These are phyloP conservation scores for Colletotrichum sp. DNA, from an alignment of 2,329 filamentous ascomycete genomes.

Conservation along the genomic window DNA sequence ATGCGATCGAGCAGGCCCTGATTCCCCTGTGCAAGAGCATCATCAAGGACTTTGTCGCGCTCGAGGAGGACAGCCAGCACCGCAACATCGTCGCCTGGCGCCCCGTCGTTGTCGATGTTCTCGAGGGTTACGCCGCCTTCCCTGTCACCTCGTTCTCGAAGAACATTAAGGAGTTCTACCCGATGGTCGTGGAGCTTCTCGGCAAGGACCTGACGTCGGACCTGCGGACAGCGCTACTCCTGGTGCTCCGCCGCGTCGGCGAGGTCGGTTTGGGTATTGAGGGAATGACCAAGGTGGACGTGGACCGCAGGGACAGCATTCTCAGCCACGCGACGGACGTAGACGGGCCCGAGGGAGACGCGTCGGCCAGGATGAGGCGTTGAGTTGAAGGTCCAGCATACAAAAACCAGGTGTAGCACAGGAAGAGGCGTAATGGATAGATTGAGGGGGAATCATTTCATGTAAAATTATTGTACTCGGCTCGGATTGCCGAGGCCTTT, in stretches of 20 bases:
- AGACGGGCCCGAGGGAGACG: slow-evolving; percentile 31
- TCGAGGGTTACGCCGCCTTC: slow-evolving; percentile 91
- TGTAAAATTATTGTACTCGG: slow-evolving; percentile 13
- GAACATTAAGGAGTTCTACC: slow-evolving; percentile 85
- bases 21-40: slow-evolving; percentile 97
- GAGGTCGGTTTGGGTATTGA: slow-evolving; percentile 71
- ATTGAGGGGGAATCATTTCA: slow-evolving; percentile 7
- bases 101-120: slow-evolving; percentile 93
- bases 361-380: slow-evolving; percentile 30
- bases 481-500: not conserved
- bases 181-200: slow-evolving; percentile 81
- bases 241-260: slow-evolving; percentile 80
- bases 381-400: not conserved
- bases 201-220: slow-evolving; percentile 82
- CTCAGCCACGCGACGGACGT: slow-evolving; percentile 36
- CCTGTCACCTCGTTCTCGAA: slow-evolving; percentile 79
- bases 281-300: slow-evolving; percentile 43
- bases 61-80: slow-evolving; percentile 97
- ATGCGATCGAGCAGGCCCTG: slow-evolving; percentile 87
- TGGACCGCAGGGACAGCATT: slow-evolving; percentile 44
- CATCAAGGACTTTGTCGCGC: slow-evolving; percentile 79
- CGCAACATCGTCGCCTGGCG: slow-evolving; percentile 97
- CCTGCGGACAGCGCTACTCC: slow-evolving; percentile 77
- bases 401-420: not conserved
- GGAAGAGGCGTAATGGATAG: slow-evolving; percentile 16